Conservation (phyloP, 768 basidiomycete genomes). For the Hygrophoropsis aurantiaca region DNA sequence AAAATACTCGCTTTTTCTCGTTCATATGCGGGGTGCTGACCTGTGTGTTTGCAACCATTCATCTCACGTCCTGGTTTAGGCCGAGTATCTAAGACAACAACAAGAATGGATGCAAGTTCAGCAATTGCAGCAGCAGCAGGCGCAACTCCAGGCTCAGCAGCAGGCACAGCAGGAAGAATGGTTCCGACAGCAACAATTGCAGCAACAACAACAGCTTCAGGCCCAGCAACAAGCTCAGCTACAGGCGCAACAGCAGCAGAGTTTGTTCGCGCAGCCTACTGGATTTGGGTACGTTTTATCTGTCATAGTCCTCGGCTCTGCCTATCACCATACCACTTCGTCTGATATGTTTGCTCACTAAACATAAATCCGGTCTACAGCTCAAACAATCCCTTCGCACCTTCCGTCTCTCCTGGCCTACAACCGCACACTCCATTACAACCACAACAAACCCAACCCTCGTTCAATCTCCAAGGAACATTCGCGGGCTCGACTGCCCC, state of each 20-base stretch:
- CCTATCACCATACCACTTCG: too few species aligned
- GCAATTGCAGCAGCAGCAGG: constrained; percentile 72
- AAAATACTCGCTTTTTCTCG: background rate
- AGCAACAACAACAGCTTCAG: too few species aligned
- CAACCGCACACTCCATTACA: constrained; percentile 32
- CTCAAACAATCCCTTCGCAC: constrained; percentile 95
- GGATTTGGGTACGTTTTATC: constrained; percentile 69
- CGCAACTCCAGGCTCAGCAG: constrained; percentile 41
- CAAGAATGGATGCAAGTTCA: constrained; percentile 71
- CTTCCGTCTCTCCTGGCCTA: constrained; percentile 30
- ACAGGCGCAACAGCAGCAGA: constrained; percentile 45
- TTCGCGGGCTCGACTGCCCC: constrained; percentile 47
- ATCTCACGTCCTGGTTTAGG: constrained; percentile 22
- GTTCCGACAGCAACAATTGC: constrained; percentile 60
- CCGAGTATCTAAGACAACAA: constrained; percentile 47
- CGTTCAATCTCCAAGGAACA: constrained; percentile 72
- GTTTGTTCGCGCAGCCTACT: constrained; percentile 61
- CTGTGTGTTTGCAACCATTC: background rate
- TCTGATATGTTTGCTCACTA: background rate
- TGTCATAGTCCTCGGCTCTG: too few species aligned
- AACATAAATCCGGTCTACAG: constrained; percentile 42
- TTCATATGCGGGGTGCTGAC: too few species aligned
- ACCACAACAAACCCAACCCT: constrained; percentile 38
- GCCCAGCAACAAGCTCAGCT: constrained; percentile 46
- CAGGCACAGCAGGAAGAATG: constrained; percentile 55